phyloP scores from a whole-genome alignment of 1,284 basidiomycete species.

The Boletus semigastroideus region DNA sequence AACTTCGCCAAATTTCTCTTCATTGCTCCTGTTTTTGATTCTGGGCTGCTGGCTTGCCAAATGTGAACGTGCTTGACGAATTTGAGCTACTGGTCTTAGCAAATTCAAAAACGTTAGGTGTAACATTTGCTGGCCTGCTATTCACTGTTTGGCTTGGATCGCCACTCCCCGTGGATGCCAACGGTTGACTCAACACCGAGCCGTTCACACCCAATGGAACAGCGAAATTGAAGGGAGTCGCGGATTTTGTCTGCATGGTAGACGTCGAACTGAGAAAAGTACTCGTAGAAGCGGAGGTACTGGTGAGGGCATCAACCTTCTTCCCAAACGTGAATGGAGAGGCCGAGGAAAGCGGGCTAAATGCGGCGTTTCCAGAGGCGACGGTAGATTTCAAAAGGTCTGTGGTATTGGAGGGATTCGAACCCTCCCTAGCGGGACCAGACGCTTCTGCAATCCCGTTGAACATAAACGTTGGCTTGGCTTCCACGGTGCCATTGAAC shows the following conservation, averaged over 20 bases:
- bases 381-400: constrained; percentile 1
- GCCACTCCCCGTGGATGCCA: constrained; percentile 1
- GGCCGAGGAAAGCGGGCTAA: constrained; percentile 6
- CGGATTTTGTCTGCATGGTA: constrained; percentile 12
- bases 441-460: neutral
- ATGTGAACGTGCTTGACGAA: constrained; percentile 21
- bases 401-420: neutral
- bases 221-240: constrained; percentile 22
- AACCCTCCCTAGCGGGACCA: neutral
- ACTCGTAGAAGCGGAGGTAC: constrained; percentile 7
- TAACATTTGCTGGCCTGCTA: constrained; percentile 22
- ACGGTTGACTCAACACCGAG: constrained; percentile 16
- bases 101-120: constrained; percentile 37
- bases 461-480: constrained; percentile 7
- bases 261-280: neutral
- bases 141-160: constrained; percentile 19
- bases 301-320: constrained; percentile 14
- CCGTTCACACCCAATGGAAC: constrained; percentile 8
- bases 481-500: constrained; percentile 6
- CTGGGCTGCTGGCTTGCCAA: constrained; percentile 26
- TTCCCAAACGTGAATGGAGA: constrained; percentile 22
- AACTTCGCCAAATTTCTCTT: constrained; percentile 1
- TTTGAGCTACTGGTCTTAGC: constrained; percentile 16
- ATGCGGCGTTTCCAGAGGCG: constrained; percentile 7
- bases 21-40: constrained; percentile 36